Percentiles rank a stretch among this genome's conserved stretches.
Conservation (phyloP, 306 rosid species). For the Clitoria ternatea region DNA sequence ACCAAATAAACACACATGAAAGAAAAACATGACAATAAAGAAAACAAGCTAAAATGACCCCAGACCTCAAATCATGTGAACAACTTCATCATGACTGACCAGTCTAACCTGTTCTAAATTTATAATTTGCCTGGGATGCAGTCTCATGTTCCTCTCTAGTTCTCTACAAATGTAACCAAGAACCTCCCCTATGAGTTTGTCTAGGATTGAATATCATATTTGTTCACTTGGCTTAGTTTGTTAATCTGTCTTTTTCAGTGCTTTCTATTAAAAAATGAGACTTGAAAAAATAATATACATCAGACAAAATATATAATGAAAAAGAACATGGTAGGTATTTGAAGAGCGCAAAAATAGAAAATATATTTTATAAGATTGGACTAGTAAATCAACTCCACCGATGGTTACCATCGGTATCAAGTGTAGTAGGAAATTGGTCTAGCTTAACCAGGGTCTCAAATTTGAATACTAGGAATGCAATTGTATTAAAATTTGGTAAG, state of each 20-base stretch:
- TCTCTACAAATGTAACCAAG: background rate
- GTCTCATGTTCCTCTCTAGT: background rate
- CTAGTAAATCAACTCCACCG: background rate
- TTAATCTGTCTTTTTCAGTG: background rate
- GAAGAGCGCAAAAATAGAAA: too few species aligned
- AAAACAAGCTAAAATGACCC: slow-evolving; percentile 8
- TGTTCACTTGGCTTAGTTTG: background rate
- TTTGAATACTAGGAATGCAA: too few species aligned
- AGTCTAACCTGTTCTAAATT: background rate
- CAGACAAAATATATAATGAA: background rate
- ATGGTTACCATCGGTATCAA: too few species aligned
- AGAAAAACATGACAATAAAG: background rate
- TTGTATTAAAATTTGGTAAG: too few species aligned
- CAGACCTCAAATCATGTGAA: background rate
- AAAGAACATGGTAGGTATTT: too few species aligned
- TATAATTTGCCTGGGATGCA: background rate
- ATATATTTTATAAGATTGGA: too few species aligned
- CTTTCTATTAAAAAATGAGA: background rate
- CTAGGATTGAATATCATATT: background rate
- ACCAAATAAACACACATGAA: background rate
- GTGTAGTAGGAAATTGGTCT: too few species aligned
- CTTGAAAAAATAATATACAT: background rate
- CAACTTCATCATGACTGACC: background rate
- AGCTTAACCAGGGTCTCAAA: too few species aligned
- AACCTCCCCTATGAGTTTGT: background rate